Evolutionary conservation across 208 protist genomes (phyloP).

Genomic region (Acanthamoeba rhysodes): DNA sequence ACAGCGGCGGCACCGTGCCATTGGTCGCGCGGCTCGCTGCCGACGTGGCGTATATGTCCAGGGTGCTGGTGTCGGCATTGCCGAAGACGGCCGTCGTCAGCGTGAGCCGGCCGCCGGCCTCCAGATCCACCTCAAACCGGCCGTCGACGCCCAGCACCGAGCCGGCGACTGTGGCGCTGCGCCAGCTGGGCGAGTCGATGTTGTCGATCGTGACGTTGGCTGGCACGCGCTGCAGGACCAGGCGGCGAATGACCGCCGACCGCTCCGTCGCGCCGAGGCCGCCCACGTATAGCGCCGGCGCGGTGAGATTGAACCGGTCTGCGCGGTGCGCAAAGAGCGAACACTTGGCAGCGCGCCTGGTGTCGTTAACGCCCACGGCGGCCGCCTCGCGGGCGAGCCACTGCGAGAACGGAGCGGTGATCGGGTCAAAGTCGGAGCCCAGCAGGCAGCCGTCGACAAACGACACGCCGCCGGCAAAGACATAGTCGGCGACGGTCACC

Average conservation of each 20-base stretch:
- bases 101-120: neutral
- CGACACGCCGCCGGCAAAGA: neutral
- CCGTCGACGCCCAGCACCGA: neutral
- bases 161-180: neutral
- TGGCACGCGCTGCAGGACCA: neutral
- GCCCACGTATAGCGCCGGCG: neutral
- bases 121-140: neutral
- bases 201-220: neutral
- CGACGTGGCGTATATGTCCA: neutral
- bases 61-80: neutral
- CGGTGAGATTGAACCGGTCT: neutral
- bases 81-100: neutral
- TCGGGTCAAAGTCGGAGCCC: neutral
- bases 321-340: neutral
- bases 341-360: neutral
- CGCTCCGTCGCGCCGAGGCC: neutral
- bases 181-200: neutral
- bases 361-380: neutral
- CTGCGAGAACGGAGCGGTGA: neutral
- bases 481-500: neutral
- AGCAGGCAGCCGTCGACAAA: slow-evolving; percentile 55
- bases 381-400: slow-evolving; percentile 18
- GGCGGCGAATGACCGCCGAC: neutral
- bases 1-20: neutral
- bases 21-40: neutral